These are phyloP conservation scores for Anisodus acutangulus DNA, from an alignment of 257 asterid genomes.

Conservation along the genomic window DNA sequence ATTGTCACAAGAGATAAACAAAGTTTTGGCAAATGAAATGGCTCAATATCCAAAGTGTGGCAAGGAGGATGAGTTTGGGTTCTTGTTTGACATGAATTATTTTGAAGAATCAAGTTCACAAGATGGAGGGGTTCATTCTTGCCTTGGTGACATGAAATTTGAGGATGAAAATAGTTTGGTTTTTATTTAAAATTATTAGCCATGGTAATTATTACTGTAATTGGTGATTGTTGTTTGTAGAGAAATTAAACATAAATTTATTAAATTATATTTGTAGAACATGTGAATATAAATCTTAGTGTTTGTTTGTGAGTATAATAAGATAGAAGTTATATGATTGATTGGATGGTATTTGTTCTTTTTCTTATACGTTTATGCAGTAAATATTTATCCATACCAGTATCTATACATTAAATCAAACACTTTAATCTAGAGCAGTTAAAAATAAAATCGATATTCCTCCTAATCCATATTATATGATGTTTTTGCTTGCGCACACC, in stretches of 20 bases:
- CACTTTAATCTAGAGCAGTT: neutral
- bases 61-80: conserved; percentile 45
- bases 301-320: conserved; percentile 5
- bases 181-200: conserved; percentile 44
- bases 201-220: conserved; percentile 16
- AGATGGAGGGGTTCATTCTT: conserved; percentile 31
- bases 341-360: neutral
- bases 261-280: conserved; percentile 10
- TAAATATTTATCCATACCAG: neutral
- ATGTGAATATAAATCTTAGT: neutral
- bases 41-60: conserved; percentile 33
- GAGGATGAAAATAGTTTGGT: conserved; percentile 46
- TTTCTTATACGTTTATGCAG: neutral
- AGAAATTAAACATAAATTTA: neutral
- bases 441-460: too few relatives aligned
- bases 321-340: conserved; percentile 17
- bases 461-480: too few relatives aligned
- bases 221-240: neutral
- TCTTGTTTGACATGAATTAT: conserved; percentile 39
- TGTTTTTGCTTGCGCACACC: too few relatives aligned
- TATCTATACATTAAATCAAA: neutral
- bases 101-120: conserved; percentile 39
- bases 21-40: conserved; percentile 18
- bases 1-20: conserved; percentile 30
- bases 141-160: conserved; percentile 39